A percentile compares a stretch with the other conserved stretches of the same genome.
Conservation (phyloP, 2,329 filamentous ascomycete species). For the Decorospora gaudefroyi region DNA sequence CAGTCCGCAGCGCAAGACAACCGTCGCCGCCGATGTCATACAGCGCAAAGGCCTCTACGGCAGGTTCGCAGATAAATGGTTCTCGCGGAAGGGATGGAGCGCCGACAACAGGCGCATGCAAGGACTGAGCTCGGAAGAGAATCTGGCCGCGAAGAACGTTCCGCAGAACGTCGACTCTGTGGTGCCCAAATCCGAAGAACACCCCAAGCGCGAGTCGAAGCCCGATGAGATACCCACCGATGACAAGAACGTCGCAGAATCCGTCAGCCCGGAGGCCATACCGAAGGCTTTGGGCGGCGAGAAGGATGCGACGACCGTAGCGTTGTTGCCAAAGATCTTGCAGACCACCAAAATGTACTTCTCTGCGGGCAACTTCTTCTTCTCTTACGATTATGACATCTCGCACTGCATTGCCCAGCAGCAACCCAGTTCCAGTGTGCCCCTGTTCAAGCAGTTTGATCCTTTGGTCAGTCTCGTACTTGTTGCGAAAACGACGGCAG, state of each 20-base stretch:
- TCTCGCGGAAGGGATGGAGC: conserved; percentile 81
- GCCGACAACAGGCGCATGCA: conserved; percentile 70
- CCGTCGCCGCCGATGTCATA: conserved; percentile 87
- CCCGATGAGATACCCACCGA: conserved; percentile 28
- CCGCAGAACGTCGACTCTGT: conserved; percentile 42
- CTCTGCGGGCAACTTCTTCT: conserved; percentile 83
- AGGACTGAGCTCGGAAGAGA: conserved; percentile 64
- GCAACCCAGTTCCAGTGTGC: conserved; percentile 54
- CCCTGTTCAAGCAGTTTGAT: conserved; percentile 75
- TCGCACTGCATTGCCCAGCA: conserved; percentile 65
- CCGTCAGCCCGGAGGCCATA: conserved; percentile 42
- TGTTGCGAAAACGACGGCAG: neutral
- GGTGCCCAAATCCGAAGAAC: conserved; percentile 31
- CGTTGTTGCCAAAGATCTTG: conserved; percentile 78
- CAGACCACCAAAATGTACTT: conserved; percentile 84
- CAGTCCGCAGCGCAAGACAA: conserved; percentile 47
- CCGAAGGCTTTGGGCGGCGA: conserved; percentile 42
- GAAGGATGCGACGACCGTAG: conserved; percentile 40
- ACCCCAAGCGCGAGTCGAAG: conserved; percentile 21
- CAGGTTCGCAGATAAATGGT: conserved; percentile 88
- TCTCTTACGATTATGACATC: conserved; percentile 91
- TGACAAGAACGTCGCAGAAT: conserved; percentile 23
- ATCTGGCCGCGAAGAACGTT: conserved; percentile 47
- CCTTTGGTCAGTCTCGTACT: conserved; percentile 56
- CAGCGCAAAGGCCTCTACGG: conserved; percentile 81